Evolutionary conservation across 805 yeast species (phyloP), one percentile per base, ranked within the genome.

Genomic region (Crinitomyces ghanaensis): DNA sequence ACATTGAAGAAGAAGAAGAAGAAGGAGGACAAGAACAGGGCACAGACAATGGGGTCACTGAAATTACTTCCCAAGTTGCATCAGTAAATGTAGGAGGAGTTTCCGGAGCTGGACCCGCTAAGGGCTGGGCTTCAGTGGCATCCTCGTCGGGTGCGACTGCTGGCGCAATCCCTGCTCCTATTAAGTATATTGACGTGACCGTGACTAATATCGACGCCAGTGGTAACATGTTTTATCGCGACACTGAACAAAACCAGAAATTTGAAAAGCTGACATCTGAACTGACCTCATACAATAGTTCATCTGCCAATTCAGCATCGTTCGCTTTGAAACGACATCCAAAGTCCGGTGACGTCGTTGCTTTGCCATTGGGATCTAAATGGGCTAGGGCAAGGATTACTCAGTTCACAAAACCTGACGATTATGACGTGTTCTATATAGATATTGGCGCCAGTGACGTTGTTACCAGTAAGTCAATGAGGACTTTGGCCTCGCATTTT

Each of bases 371-470:
- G 38, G 66, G 63, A 31, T 66, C 69, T 43, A 70, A 69, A 45
- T 74, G 51, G 47, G 73, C 68, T 57, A 69, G 86, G 45, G 84
- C 75, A 5, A 62, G 54, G 37, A 70, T 77, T 28, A 32, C 65
- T 13, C 52, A 58, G 17, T 57, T 59, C 36, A 77, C 73, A 42
- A 66, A 64, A 9, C 45, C 64, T 13, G 56, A 54, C 36, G 53
- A 54, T 34, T 70, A 55, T 46, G 66, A 65, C 34, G 74, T 77
- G 19, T 66, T 66, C 44, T 73, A 74, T 38, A 53, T 77, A 30
- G 86, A 77, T 50, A 72, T 68, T 39, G 85, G 85, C 20, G 68
- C 65, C 31, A 49, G 57, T 24, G 75, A 68, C 44, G 46, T 50
- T 19, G 72, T 73, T 6, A 40, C 66, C 8, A 46, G 61, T 25